These are phyloP conservation scores for Brasenia schreberi DNA, from an alignment of 164 flowering plant genomes.

Conservation along the genomic window DNA sequence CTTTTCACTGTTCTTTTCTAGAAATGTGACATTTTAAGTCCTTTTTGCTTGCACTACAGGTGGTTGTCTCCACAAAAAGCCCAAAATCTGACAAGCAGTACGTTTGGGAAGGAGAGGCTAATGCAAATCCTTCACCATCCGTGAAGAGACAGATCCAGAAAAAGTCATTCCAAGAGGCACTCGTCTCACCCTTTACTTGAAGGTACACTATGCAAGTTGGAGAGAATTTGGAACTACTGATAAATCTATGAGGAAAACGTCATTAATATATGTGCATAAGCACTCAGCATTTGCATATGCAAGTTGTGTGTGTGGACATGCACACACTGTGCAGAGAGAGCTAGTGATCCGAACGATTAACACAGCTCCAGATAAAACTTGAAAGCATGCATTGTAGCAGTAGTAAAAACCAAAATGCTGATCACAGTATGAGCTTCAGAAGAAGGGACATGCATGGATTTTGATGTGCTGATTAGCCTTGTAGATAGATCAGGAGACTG, in stretches of 20 bases:
- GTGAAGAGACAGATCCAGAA: constrained; percentile 88
- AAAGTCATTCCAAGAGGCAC: constrained; percentile 89
- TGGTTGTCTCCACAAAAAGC: constrained; percentile 83
- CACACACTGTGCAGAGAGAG: too few species aligned
- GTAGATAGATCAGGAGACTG: too few species aligned
- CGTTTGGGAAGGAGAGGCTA: constrained; percentile 95
- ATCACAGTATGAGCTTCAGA: too few species aligned
- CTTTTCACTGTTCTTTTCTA: neutral
- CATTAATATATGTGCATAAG: too few species aligned
- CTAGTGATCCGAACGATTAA: too few species aligned
- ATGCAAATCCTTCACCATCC: constrained; percentile 73
- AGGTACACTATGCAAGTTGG: constrained; percentile 38
- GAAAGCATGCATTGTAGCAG: neutral
- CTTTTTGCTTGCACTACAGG: constrained; percentile 22
- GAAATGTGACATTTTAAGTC: neutral
- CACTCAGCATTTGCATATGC: too few species aligned
- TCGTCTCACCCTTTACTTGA: constrained; percentile 65
- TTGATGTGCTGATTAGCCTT: too few species aligned
- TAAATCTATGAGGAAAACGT: too few species aligned
- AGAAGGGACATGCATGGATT: too few species aligned
- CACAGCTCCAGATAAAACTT: neutral
- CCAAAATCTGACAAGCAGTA: constrained; percentile 95
- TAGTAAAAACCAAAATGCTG: too few species aligned
- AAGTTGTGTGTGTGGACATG: too few species aligned
- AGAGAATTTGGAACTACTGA: too few species aligned